These are phyloP conservation scores for Daldinia grandis DNA, from an alignment of 495 filamentous ascomycete species.

Conservation along the genomic window DNA sequence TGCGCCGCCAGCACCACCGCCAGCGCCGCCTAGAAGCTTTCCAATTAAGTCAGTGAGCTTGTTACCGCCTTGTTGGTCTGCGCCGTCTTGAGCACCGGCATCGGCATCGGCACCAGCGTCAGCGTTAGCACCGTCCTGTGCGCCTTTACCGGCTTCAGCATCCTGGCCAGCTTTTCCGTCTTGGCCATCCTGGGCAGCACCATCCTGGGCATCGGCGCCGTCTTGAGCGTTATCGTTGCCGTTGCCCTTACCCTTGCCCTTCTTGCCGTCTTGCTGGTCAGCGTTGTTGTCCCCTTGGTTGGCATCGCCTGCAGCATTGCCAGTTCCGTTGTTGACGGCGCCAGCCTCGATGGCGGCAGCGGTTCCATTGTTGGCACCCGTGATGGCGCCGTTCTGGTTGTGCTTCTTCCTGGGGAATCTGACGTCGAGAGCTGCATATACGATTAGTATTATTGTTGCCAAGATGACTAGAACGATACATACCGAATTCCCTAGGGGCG, in stretches of 20 bases:
- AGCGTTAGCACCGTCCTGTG: slow-evolving; percentile 3
- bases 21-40: slow-evolving; percentile 23
- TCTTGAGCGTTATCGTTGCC: slow-evolving; percentile 16
- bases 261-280: slow-evolving; percentile 12
- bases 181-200: neutral
- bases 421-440: slow-evolving; percentile 28
- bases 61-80: slow-evolving; percentile 26
- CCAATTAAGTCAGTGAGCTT: slow-evolving; percentile 21
- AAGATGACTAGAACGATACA: neutral
- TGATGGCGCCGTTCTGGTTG: slow-evolving; percentile 3
- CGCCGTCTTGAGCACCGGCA: slow-evolving; percentile 7
- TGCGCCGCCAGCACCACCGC: slow-evolving; percentile 12
- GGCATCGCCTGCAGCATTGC: slow-evolving; percentile 12
- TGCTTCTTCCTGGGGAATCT: slow-evolving; percentile 32
- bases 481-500: slow-evolving; percentile 18
- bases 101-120: slow-evolving; percentile 4
- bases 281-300: slow-evolving; percentile 1
- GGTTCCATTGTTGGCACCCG: slow-evolving; percentile 8
- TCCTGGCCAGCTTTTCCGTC: slow-evolving; percentile 7
- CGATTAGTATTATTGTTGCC: neutral
- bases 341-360: slow-evolving; percentile 7
- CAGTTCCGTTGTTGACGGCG: slow-evolving; percentile 28
- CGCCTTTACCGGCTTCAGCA: neutral
- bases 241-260: slow-evolving; percentile 1
- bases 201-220: neutral